Percentiles rank a stretch among this genome's conserved stretches.
Evolutionary conservation across 2,329 filamentous ascomycete genomes (phyloP).

Genomic region (Parafenestella ontariensis): DNA sequence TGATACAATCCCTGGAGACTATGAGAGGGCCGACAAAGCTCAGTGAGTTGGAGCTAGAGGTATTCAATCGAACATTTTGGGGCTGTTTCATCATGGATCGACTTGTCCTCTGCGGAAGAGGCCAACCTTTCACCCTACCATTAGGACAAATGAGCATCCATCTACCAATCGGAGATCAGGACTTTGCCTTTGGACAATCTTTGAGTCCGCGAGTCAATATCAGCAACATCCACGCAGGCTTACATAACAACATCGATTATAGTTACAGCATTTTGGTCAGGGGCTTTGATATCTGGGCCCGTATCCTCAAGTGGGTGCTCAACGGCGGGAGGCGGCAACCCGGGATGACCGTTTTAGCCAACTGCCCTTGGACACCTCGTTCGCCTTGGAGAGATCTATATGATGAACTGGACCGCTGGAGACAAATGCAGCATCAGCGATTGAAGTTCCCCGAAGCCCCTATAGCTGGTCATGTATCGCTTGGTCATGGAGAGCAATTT

Average conservation of each 20-base stretch:
- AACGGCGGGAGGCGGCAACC: neutral
- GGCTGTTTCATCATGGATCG: neutral
- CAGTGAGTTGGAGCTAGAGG: neutral
- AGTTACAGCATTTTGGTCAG: neutral
- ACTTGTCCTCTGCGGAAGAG: neutral
- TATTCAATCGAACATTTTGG: neutral
- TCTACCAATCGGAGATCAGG: neutral
- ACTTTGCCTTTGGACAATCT: neutral
- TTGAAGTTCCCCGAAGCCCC: neutral
- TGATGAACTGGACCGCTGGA: neutral
- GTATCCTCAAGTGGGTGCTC: neutral
- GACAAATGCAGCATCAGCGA: neutral
- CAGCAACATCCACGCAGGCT: neutral
- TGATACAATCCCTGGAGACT: neutral
- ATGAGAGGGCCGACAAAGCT: no score
- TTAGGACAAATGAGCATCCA: neutral
- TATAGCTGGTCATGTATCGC: neutral
- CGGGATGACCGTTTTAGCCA: neutral
- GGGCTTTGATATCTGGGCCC: neutral
- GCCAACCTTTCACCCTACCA: neutral
- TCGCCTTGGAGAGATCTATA: neutral
- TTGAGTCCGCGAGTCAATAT: neutral
- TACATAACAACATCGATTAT: neutral
- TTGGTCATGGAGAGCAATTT: neutral
- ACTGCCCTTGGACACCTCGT: neutral